phyloP scores from a whole-genome alignment of 179 eudicot genomes.

The Beta macrorhiza region DNA sequence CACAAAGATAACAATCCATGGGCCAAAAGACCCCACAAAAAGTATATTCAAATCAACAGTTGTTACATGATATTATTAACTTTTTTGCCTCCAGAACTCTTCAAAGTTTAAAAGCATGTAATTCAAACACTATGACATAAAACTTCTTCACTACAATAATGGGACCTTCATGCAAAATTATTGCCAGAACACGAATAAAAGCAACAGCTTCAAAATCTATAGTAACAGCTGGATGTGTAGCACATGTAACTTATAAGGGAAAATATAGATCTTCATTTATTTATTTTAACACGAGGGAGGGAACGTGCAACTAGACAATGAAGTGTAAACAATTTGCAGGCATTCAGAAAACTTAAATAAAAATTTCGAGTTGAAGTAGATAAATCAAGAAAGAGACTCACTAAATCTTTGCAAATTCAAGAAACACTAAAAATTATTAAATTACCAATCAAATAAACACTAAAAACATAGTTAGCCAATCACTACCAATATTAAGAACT shows the following conservation, averaged over 20 bases:
- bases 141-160: not conserved
- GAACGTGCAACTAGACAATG: no score
- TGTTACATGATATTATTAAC: not conserved
- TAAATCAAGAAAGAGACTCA: not conserved
- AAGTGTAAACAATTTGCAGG: no score
- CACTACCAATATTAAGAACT: not conserved
- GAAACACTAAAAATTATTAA: not conserved
- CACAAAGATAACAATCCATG: not conserved
- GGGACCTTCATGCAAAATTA: conserved; percentile 1
- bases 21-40: conserved; percentile 8
- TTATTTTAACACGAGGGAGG: no score
- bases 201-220: not conserved
- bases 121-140: not conserved
- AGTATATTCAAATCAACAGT: not conserved
- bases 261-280: not conserved
- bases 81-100: not conserved
- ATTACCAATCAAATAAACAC: not conserved
- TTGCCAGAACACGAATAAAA: not conserved
- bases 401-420: not conserved
- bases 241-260: not conserved
- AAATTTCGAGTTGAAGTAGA: no score
- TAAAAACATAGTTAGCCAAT: not conserved
- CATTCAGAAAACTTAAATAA: no score
- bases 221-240: not conserved
- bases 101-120: not conserved